Conservation (phyloP, 2,329 filamentous ascomycete species). For the Penicillium sp. region DNA sequence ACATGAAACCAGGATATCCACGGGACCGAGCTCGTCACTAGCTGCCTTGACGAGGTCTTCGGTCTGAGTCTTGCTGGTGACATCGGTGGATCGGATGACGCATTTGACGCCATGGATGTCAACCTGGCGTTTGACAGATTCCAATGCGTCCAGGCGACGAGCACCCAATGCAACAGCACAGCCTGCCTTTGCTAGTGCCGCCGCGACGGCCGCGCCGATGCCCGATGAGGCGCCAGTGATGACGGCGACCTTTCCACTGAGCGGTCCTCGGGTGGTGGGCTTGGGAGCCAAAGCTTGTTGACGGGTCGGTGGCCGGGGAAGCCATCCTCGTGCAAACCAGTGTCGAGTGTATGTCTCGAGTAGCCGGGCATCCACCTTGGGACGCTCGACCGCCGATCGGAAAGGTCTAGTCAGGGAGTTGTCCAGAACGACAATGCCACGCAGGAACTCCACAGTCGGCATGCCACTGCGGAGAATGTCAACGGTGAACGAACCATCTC, state of each 20-base stretch:
- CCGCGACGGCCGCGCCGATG: slow-evolving; percentile 70
- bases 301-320: slow-evolving; percentile 58
- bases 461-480: slow-evolving; percentile 77
- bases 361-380: slow-evolving; percentile 65
- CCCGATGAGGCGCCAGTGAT: slow-evolving; percentile 77
- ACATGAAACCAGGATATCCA: slow-evolving; percentile 75
- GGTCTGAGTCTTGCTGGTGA: slow-evolving; percentile 63
- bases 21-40: slow-evolving; percentile 59
- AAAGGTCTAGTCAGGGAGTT: slow-evolving; percentile 63
- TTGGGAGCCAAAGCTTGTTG: slow-evolving; percentile 45
- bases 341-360: slow-evolving; percentile 74
- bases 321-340: slow-evolving; percentile 75
- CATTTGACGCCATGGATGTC: slow-evolving; percentile 58
- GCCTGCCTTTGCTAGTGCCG: slow-evolving; percentile 64
- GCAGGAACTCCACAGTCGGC: slow-evolving; percentile 68
- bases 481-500: slow-evolving; percentile 68
- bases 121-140: slow-evolving; percentile 61
- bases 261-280: slow-evolving; percentile 52
- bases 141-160: slow-evolving; percentile 64
- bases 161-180: slow-evolving; percentile 68
- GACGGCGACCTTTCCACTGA: slow-evolving; percentile 66
- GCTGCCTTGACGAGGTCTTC: slow-evolving; percentile 60
- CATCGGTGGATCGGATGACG: slow-evolving; percentile 66
- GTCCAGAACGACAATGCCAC: slow-evolving; percentile 67
- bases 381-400: slow-evolving; percentile 56